Evolutionary conservation across 768 basidiomycete species (phyloP).

Genomic region (Cubamyces sp.): DNA sequence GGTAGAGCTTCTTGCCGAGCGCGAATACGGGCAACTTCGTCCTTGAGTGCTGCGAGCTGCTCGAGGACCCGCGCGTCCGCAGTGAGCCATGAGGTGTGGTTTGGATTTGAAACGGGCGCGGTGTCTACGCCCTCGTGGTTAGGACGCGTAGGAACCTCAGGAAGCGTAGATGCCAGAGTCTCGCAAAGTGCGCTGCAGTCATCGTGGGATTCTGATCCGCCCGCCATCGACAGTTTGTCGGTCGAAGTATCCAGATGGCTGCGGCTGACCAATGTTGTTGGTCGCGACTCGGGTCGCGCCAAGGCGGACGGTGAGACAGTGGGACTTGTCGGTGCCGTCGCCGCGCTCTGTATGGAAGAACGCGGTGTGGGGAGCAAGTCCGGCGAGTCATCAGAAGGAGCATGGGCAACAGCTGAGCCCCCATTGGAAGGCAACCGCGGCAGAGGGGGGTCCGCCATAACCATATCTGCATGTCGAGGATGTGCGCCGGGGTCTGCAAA

Average conservation of each 20-base stretch:
- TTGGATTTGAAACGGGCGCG: neutral
- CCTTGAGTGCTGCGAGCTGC: constrained; percentile 12
- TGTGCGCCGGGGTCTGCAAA: neutral
- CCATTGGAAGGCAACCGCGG: neutral
- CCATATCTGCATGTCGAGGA: neutral
- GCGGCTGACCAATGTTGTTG: neutral
- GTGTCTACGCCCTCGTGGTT: neutral
- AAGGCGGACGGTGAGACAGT: neutral
- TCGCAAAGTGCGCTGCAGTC: too few species aligned
- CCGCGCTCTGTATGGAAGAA: neutral
- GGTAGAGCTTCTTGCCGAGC: neutral
- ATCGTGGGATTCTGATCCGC: too few species aligned
- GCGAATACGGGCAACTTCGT: constrained; percentile 14
- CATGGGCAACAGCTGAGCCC: too few species aligned
- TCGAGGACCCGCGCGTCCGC: neutral
- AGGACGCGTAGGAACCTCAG: too few species aligned
- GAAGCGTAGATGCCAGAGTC: too few species aligned
- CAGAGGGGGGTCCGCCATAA: neutral
- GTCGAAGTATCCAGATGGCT: too few species aligned
- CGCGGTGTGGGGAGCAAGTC: neutral
- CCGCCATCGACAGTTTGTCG: too few species aligned
- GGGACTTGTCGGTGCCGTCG: neutral
- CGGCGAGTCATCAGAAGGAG: neutral
- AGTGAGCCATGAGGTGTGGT: neutral
- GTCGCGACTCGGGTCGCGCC: neutral